phyloP scores from a whole-genome alignment of 129 eudicot genomes.

The Solidago caesia region DNA sequence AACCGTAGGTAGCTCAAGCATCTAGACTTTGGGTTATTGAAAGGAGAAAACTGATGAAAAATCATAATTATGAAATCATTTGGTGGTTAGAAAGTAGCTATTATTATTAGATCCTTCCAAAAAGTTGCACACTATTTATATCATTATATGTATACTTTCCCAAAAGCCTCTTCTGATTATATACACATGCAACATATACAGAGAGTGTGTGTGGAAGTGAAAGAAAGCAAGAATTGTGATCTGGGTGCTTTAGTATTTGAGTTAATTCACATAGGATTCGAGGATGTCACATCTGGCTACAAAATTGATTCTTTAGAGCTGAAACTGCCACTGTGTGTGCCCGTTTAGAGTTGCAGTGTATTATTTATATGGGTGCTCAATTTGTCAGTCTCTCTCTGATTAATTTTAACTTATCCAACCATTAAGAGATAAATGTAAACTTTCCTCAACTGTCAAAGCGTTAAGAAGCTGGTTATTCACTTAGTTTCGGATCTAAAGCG shows the following conservation, averaged over 20 bases:
- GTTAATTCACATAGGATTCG: neutral
- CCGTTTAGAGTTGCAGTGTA: conserved; percentile 70
- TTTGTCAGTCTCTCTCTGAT: conserved; percentile 5
- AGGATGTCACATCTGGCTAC: conserved; percentile 51
- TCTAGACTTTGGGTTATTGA: conserved; percentile 20
- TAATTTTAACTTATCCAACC: neutral
- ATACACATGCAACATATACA: neutral
- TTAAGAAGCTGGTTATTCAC: neutral
- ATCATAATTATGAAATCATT: conserved; percentile 1
- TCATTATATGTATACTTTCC: conserved; percentile 6
- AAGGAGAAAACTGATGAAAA: conserved; percentile 12
- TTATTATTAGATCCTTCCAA: neutral
- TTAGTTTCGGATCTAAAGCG: too few species aligned
- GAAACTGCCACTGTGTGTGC: conserved; percentile 98
- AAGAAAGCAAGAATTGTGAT: conserved; percentile 18
- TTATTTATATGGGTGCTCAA: conserved; percentile 93
- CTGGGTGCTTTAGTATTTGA: neutral
- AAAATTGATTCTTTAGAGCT: conserved; percentile 48
- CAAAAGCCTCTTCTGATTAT: neutral
- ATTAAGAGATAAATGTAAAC: neutral
- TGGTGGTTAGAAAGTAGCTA: conserved; percentile 4
- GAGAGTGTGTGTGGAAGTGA: conserved; percentile 11
- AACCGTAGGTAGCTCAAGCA: conserved; percentile 20
- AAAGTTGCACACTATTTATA: neutral
- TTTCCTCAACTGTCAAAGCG: neutral